These are phyloP conservation scores for Phytophthora melonis DNA, from an alignment of 352 stramenopile species.

Conservation along the genomic window DNA sequence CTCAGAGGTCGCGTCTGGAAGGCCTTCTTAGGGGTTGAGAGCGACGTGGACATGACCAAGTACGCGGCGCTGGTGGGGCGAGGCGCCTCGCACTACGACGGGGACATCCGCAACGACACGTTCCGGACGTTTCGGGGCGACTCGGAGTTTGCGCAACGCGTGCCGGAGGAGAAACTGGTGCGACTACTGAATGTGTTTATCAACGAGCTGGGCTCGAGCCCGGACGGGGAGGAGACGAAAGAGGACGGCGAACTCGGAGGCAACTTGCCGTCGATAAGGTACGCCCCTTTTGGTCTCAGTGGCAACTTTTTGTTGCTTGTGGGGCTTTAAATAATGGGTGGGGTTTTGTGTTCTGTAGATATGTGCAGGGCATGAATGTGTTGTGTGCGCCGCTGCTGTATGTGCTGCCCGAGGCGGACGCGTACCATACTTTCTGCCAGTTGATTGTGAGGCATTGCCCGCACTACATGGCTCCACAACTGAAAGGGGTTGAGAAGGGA, in stretches of 20 bases:
- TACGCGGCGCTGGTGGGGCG: conserved; percentile 79
- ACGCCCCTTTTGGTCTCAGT: neutral
- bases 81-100: conserved; percentile 84
- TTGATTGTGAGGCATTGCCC: conserved; percentile 90
- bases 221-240: conserved; percentile 21
- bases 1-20: conserved; percentile 92
- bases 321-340: too few relatives aligned
- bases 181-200: conserved; percentile 94
- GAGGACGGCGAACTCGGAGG: conserved; percentile 35
- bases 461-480: conserved; percentile 90
- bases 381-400: conserved; percentile 92
- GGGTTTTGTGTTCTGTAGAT: too few relatives aligned
- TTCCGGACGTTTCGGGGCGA: conserved; percentile 93
- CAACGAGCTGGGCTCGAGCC: conserved; percentile 72
- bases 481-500: conserved; percentile 84
- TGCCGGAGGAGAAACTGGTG: conserved; percentile 92
- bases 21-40: conserved; percentile 82
- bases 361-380: conserved; percentile 95
- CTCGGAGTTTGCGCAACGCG: conserved; percentile 86
- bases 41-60: conserved; percentile 58
- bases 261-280: conserved; percentile 61
- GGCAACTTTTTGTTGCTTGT: neutral
- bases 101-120: conserved; percentile 93
- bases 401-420: conserved; percentile 92
- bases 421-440: conserved; percentile 92